A percentile compares a stretch with the other conserved stretches of the same genome.
Conservation (phyloP, 1,284 basidiomycete species). For the Puccinia horiana region DNA sequence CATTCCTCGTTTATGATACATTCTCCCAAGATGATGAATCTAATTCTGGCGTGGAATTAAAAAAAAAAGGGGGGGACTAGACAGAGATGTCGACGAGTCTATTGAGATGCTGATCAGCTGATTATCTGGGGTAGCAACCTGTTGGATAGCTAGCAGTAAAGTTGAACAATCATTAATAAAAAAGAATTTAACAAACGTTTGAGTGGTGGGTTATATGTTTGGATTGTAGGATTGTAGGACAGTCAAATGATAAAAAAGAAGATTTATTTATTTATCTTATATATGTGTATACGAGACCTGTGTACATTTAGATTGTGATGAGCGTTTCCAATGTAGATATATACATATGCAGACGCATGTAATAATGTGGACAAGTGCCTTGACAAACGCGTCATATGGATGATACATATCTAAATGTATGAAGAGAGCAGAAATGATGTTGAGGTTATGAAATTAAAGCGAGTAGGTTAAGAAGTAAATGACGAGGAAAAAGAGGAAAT, state of each 20-base stretch:
- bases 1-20: no score
- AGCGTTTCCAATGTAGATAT: background rate
- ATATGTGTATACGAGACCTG: background rate
- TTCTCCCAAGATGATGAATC: no score
- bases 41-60: no score
- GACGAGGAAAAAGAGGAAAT: background rate
- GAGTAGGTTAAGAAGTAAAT: background rate
- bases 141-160: background rate
- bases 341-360: background rate
- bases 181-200: background rate
- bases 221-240: background rate
- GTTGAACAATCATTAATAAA: background rate
- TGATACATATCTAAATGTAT: background rate
- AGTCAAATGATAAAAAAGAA: background rate
- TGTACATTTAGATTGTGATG: conserved; percentile 5
- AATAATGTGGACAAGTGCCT: background rate
- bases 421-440: background rate
- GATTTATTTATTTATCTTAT: no score
- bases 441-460: background rate
- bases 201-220: background rate
- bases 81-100: no score
- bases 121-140: background rate
- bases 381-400: background rate
- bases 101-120: no score
- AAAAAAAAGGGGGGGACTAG: no score